These are phyloP conservation scores for Parastagonospora avenae DNA, from an alignment of 2,329 filamentous ascomycete genomes.

Conservation along the genomic window DNA sequence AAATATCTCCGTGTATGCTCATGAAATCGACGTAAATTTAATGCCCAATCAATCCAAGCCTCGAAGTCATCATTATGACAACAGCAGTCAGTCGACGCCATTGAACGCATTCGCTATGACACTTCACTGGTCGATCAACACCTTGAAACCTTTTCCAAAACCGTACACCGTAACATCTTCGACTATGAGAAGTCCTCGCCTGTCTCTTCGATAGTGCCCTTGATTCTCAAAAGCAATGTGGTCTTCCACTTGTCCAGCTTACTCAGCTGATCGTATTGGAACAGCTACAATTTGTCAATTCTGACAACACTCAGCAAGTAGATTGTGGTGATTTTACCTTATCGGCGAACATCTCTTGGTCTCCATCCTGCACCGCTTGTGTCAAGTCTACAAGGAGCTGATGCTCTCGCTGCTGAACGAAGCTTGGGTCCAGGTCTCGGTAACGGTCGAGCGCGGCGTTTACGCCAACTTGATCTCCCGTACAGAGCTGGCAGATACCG, in stretches of 20 bases:
- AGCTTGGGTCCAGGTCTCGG: conserved; percentile 67
- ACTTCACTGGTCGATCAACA: not conserved
- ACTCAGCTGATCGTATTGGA: conserved; percentile 88
- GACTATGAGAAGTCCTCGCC: conserved; percentile 70
- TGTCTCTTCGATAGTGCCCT: conserved; percentile 77
- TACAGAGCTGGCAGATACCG: conserved; percentile 83
- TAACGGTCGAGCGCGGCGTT: conserved; percentile 83
- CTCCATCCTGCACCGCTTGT: conserved; percentile 74
- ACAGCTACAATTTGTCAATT: conserved; percentile 55
- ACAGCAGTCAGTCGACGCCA: not conserved
- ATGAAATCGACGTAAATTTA: no score
- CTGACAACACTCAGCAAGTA: not conserved
- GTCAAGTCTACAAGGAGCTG: conserved; percentile 79
- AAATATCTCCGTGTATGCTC: no score
- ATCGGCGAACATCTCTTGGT: conserved; percentile 83
- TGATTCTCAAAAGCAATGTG: conserved; percentile 78
- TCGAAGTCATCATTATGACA: no score
- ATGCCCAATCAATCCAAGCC: no score
- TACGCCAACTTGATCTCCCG: conserved; percentile 76
- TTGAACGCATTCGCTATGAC: not conserved
- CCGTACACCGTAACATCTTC: no score
- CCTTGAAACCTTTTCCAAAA: no score
- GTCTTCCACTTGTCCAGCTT: conserved; percentile 99
- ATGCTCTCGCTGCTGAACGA: conserved; percentile 77
- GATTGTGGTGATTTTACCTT: conserved; percentile 64